Evolutionary conservation across 768 basidiomycete genomes (phyloP).

Genomic region (Holtermanniella nyarrowii): DNA sequence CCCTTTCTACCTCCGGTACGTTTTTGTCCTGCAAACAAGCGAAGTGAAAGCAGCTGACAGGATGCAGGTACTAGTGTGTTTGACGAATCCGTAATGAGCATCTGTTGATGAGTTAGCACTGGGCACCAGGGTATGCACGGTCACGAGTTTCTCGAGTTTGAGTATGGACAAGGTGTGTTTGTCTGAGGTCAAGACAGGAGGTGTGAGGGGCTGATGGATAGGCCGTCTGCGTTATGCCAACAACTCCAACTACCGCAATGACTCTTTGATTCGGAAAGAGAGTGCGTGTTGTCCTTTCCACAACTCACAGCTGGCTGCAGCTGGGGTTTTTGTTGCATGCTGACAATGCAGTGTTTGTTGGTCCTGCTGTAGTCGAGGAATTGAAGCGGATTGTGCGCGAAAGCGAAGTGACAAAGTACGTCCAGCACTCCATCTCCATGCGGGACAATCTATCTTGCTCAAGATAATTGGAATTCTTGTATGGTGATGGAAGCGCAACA

Average conservation of each 20-base stretch:
- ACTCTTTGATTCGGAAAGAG: constrained; percentile 96
- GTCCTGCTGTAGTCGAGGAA: constrained; percentile 83
- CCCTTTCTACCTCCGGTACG: constrained; percentile 42
- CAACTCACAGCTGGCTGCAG: background rate
- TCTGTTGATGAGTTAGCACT: constrained; percentile 50
- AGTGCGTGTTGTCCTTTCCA: constrained; percentile 51
- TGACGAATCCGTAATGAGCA: background rate
- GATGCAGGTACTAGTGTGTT: constrained; percentile 37
- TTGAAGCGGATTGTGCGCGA: constrained; percentile 85
- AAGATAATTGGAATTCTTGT: background rate
- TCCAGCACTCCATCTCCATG: background rate
- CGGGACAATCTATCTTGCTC: too few species aligned
- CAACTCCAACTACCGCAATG: constrained; percentile 98
- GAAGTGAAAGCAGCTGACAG: background rate
- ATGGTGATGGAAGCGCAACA: background rate
- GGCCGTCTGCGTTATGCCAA: constrained; percentile 86
- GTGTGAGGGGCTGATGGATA: constrained; percentile 8
- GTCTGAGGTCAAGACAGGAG: too few species aligned
- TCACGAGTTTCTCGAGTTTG: constrained; percentile 96
- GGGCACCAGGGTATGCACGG: constrained; percentile 98
- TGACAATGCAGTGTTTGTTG: constrained; percentile 69
- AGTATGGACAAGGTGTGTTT: constrained; percentile 73
- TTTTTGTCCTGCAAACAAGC: background rate
- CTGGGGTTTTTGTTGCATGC: background rate
- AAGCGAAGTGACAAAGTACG: constrained; percentile 89